phyloP scores from a whole-genome alignment of 1,139 yeast genomes.

The Blastobotrys serpentis region DNA sequence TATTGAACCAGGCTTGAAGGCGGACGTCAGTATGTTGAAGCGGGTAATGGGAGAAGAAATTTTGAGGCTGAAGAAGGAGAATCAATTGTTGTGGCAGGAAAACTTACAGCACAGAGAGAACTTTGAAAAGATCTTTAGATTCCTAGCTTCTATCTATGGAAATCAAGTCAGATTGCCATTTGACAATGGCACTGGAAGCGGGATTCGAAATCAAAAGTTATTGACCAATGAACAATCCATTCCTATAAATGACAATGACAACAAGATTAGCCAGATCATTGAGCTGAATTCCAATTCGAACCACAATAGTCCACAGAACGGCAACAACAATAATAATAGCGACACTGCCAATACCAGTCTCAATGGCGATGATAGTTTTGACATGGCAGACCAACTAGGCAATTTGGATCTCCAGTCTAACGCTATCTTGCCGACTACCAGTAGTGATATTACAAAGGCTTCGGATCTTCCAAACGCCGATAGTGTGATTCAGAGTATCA shows the following conservation, averaged over 20 bases:
- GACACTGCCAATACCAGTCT: background rate
- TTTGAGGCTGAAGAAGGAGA: constrained; percentile 77
- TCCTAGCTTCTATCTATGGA: constrained; percentile 82
- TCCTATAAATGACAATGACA: constrained; percentile 4
- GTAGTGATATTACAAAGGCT: background rate
- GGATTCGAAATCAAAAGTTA: background rate
- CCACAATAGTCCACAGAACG: constrained; percentile 1
- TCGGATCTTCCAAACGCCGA: background rate
- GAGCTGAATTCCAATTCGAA: background rate
- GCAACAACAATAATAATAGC: constrained; percentile 4
- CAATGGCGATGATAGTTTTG: background rate
- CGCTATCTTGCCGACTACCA: background rate
- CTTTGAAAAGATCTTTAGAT: constrained; percentile 80
- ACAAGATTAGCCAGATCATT: background rate
- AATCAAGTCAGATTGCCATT: constrained; percentile 43
- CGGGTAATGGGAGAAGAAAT: constrained; percentile 68
- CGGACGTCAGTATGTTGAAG: constrained; percentile 57
- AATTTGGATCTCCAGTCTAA: constrained; percentile 2
- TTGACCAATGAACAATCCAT: constrained; percentile 1
- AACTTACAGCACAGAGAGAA: constrained; percentile 81
- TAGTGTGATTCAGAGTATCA: constrained; percentile 5
- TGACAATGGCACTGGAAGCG: constrained; percentile 22
- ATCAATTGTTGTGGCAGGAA: constrained; percentile 89
- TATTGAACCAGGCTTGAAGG: constrained; percentile 16
- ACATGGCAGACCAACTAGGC: constrained; percentile 1